Base-by-base conservation (phyloP, 176 grass and related monocot species). In the Ensete glaucum region DNA sequence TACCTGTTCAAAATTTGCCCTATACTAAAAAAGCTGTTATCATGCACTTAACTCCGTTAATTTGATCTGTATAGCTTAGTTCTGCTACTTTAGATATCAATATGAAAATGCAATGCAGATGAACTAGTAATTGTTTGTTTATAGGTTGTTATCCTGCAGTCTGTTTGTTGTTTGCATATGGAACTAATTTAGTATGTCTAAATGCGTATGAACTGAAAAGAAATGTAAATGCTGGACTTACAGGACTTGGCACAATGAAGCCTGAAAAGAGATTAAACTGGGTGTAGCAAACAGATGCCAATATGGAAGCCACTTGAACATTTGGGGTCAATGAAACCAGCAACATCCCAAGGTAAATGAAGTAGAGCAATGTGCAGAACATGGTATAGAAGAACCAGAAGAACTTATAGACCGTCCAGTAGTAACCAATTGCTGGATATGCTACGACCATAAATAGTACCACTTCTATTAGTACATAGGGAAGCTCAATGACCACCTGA, bases 311-410 rank as follows among this genome's bases (percentile, higher is more conserved):
- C 26, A 96, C 62, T 80, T 85, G 84, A 67, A 89, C 21, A 22
- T 82, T 91, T 43, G 86, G 83, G 48, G 86, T 89, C 57, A 91
- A 22, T 2, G 88, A 83, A 23, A 84, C 81, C 22, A 96, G 56
- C 88, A 91, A 26, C 92, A 96, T 96, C 68, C 92, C 92, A 13
- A 96, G 21, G 67, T 96, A 91, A 24, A 89, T 9, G 29, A 76
- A 91, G 86, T 83, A 89, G 21, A 91, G 84, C 12, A 91, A 15
- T 1, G 88, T 83, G 82, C 81, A 91, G 1, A 96, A 50, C 86
- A 91, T 85, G 58, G 80, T 74, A 55, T 91, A 91, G 27, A 87
- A 52, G 67, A 83, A 89, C 86, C 88, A 96, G 2, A 91, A 82
- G 51, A 91, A 89, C 67, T 96, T 96, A 1, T 57, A 3, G 2